Evolutionary conservation across 2,329 filamentous ascomycete species (phyloP).

Genomic region (Penicillium nordicum): DNA sequence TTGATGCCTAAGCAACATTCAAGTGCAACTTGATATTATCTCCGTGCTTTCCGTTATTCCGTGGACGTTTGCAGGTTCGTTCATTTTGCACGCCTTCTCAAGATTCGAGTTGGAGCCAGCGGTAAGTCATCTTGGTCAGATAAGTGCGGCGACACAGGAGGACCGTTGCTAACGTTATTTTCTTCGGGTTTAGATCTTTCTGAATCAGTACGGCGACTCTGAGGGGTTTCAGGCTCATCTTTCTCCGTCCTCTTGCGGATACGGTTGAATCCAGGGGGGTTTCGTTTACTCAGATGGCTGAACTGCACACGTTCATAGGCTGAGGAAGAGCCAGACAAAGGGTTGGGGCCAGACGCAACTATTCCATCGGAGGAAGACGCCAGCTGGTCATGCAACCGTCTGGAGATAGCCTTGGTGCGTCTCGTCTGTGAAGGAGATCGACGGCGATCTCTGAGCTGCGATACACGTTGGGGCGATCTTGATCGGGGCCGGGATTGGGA

Average conservation of each 20-base stretch:
- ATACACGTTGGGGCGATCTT: not conserved
- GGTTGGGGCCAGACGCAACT: not conserved
- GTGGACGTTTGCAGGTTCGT: too few species aligned
- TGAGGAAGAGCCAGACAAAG: not conserved
- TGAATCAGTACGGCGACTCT: not conserved
- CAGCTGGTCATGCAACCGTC: not conserved
- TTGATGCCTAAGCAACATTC: too few species aligned
- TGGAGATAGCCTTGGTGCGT: not conserved
- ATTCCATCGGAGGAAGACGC: not conserved
- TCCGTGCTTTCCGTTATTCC: too few species aligned
- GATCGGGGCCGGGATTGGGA: not conserved
- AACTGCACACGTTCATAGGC: not conserved
- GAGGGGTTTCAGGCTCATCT: too few species aligned
- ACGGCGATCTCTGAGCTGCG: not conserved
- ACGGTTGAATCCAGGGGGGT: too few species aligned
- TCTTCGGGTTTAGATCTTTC: not conserved
- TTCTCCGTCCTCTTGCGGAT: not conserved
- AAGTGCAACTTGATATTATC: too few species aligned
- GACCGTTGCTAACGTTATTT: too few species aligned
- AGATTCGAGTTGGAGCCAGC: not conserved
- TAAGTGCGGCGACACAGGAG: not conserved
- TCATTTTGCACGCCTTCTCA: not conserved
- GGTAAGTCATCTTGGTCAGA: slow-evolving; percentile 1
- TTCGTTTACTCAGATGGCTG: not conserved
- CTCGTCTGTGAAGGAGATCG: not conserved